phyloP scores from a whole-genome alignment of 148 eudicot species.

The Amaranthus hypochondriacus region DNA sequence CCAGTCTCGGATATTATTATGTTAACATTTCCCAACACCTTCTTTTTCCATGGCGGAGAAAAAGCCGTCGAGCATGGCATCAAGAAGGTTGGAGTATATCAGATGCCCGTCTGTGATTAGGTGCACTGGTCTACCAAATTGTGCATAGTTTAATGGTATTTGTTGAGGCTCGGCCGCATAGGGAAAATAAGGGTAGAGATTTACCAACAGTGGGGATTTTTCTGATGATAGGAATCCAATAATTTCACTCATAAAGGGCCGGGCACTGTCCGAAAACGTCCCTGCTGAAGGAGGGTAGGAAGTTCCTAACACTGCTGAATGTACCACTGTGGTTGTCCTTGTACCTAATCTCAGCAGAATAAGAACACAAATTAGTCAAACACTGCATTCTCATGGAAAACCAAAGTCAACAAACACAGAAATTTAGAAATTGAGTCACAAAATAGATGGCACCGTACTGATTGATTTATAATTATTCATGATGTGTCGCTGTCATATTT shows the following conservation, averaged over 20 bases:
- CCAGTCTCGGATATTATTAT: conserved; percentile 35
- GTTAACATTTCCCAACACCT: conserved; percentile 25
- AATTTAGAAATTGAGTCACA: neutral
- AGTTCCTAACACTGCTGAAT: conserved; percentile 26
- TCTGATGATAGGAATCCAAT: conserved; percentile 29
- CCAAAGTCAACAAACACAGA: too few relatives aligned
- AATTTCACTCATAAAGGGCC: conserved; percentile 19
- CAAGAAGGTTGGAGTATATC: conserved; percentile 45
- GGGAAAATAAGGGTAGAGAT: conserved; percentile 57
- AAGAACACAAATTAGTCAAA: neutral
- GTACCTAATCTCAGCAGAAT: conserved; percentile 12
- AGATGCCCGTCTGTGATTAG: conserved; percentile 32
- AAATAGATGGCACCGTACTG: neutral
- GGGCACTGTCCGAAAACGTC: conserved; percentile 24
- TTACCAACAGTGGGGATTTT: conserved; percentile 32
- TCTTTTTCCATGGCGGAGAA: conserved; percentile 41
- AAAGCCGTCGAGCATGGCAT: conserved; percentile 40
- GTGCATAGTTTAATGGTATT: conserved; percentile 42
- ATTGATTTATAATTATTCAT: neutral
- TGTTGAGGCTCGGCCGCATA: conserved; percentile 29
- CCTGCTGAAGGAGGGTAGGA: conserved; percentile 54
- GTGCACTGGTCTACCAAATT: conserved; percentile 11
- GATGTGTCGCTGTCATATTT: too few relatives aligned
- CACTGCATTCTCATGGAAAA: too few relatives aligned
- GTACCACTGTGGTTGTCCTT: conserved; percentile 40